Evolutionary conservation across 805 yeast species (phyloP).

Genomic region (Wickerhamomyces hampshirensis): DNA sequence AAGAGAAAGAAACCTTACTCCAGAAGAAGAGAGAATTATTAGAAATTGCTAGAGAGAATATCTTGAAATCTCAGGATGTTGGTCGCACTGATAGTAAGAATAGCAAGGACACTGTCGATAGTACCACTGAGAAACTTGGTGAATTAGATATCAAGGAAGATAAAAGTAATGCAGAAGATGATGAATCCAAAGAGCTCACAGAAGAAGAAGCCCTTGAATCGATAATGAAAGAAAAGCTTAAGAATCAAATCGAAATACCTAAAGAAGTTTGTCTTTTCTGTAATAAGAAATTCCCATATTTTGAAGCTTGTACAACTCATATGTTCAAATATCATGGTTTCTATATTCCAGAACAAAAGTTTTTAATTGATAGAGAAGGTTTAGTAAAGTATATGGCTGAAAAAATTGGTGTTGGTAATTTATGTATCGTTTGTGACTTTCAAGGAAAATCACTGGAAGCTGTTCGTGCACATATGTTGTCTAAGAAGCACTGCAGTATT

Average conservation of each 20-base stretch:
- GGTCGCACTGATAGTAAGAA: background rate
- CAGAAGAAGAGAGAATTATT: slow-evolving; percentile 37
- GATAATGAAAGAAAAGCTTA: slow-evolving; percentile 34
- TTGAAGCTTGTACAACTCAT: slow-evolving; percentile 58
- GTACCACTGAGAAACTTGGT: slow-evolving; percentile 4
- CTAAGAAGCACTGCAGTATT: slow-evolving; percentile 82
- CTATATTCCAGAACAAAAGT: slow-evolving; percentile 80
- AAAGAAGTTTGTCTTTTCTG: slow-evolving; percentile 52
- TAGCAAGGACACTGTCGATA: slow-evolving; percentile 1
- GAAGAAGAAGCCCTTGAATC: slow-evolving; percentile 35
- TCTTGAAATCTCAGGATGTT: slow-evolving; percentile 26
- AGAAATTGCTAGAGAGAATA: slow-evolving; percentile 36
- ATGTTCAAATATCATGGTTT: slow-evolving; percentile 80
- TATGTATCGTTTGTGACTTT: slow-evolving; percentile 78
- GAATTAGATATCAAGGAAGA: slow-evolving; percentile 1
- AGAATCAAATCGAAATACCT: slow-evolving; percentile 42
- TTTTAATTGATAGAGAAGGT: slow-evolving; percentile 66
- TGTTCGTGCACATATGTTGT: slow-evolving; percentile 84
- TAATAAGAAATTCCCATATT: slow-evolving; percentile 36
- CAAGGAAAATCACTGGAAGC: slow-evolving; percentile 85
- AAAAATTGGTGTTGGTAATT: slow-evolving; percentile 86
- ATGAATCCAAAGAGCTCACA: slow-evolving; percentile 16
- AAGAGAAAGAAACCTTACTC: slow-evolving; percentile 37
- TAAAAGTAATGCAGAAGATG: slow-evolving; percentile 2
- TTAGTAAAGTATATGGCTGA: slow-evolving; percentile 77